phyloP scores from a whole-genome alignment of 345 rosid species.

The rapeseed (Brassica napus) region DNA sequence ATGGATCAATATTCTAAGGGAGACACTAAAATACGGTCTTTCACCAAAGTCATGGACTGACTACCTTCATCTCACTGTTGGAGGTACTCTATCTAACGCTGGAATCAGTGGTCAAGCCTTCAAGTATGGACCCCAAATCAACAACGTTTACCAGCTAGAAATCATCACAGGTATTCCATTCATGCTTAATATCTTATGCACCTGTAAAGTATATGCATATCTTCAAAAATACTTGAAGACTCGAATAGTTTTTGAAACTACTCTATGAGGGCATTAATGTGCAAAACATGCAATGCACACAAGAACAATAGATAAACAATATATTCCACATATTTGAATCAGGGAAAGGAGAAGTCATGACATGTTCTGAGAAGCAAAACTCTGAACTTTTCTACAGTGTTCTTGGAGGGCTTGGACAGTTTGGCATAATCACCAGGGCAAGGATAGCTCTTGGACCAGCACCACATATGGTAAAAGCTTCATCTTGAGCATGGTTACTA shows the following conservation, averaged over 20 bases:
- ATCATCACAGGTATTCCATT: conserved; percentile 72
- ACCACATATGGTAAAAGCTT: conserved; percentile 54
- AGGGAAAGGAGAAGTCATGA: conserved; percentile 86
- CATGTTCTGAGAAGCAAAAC: conserved; percentile 76
- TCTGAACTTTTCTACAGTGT: conserved; percentile 80
- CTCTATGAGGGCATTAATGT: neutral
- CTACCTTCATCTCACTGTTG: conserved; percentile 89
- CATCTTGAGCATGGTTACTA: conserved; percentile 1
- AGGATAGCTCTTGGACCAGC: conserved; percentile 74
- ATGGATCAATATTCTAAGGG: conserved; percentile 82
- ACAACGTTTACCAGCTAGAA: conserved; percentile 79
- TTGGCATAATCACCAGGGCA: conserved; percentile 90
- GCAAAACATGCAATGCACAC: conserved; percentile 24
- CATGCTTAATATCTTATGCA: neutral
- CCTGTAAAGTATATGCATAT: neutral
- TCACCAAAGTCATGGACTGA: conserved; percentile 98
- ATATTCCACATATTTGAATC: conserved; percentile 34
- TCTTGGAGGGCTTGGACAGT: conserved; percentile 98
- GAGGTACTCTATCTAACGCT: conserved; percentile 90
- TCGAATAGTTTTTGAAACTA: neutral
- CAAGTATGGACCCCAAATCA: conserved; percentile 85
- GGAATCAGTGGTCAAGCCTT: conserved; percentile 98
- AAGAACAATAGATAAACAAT: neutral
- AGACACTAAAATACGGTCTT: conserved; percentile 76
- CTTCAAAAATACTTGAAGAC: too few relatives aligned